Evolutionary conservation across 1,284 basidiomycete genomes (phyloP).

Genomic region (Trichosporon sp.): DNA sequence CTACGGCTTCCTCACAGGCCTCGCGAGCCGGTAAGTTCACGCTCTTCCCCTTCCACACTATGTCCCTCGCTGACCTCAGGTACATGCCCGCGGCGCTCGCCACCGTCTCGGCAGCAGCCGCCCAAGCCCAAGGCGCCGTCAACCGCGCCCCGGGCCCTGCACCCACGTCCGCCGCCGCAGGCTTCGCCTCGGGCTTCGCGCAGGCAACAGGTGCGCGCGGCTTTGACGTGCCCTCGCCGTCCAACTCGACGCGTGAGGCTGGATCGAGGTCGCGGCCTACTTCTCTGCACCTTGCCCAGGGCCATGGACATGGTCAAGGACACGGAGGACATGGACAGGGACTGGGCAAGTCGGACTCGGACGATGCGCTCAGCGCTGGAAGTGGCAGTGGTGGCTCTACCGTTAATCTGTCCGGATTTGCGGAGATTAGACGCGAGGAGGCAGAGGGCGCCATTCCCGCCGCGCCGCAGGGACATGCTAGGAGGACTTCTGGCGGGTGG

Average conservation of each 20-base stretch:
- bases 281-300: too few relatives aligned
- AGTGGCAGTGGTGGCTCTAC: conserved; percentile 12
- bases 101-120: conserved; percentile 33
- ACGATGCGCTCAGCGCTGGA: conserved; percentile 3
- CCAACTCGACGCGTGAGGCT: too few relatives aligned
- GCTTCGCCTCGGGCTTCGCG: too few relatives aligned
- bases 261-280: too few relatives aligned
- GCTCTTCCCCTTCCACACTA: neutral
- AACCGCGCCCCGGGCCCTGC: neutral
- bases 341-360: neutral
- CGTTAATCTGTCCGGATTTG: conserved; percentile 21
- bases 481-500: conserved; percentile 6
- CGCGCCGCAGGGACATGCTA: neutral
- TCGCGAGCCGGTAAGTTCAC: conserved; percentile 39
- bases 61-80: conserved; percentile 17
- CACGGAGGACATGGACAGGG: too few relatives aligned
- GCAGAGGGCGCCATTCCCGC: conserved; percentile 20
- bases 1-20: conserved; percentile 30
- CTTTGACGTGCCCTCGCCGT: conserved; percentile 12
- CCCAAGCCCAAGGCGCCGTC: conserved; percentile 4
- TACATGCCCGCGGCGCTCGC: conserved; percentile 42
- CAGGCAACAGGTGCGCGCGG: too few relatives aligned
- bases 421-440: conserved; percentile 39
- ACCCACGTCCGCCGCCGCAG: too few relatives aligned
- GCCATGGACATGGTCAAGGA: too few relatives aligned